Conservation (phyloP, 2,329 filamentous ascomycete genomes). For the Phoma herbarum region DNA sequence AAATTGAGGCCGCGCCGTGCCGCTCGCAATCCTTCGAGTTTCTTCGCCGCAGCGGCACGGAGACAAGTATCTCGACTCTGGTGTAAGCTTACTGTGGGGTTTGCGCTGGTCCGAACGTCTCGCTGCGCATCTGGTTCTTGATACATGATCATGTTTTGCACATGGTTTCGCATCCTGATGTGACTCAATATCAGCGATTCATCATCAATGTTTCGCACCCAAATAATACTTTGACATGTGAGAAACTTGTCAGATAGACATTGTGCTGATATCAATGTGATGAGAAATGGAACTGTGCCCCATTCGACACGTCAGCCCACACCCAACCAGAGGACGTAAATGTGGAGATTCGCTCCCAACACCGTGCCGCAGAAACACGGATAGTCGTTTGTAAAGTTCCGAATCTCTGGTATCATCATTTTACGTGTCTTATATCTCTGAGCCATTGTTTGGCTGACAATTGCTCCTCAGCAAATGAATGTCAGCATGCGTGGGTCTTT, state of each 20-base stretch:
- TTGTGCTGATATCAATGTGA: not conserved
- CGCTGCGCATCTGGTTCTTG: not conserved
- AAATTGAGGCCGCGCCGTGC: slow-evolving; percentile 5
- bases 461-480: not conserved
- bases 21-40: slow-evolving; percentile 5
- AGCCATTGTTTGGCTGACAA: slow-evolving; percentile 1
- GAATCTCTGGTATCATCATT: not conserved
- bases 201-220: not conserved
- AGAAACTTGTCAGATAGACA: not conserved
- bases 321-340: not conserved
- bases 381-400: not conserved
- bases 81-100: slow-evolving; percentile 6
- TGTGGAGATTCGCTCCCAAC: slow-evolving; percentile 15
- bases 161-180: not conserved
- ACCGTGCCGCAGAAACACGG: slow-evolving; percentile 5
- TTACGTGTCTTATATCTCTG: not conserved
- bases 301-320: not conserved
- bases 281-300: not conserved
- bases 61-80: not conserved
- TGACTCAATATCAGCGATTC: slow-evolving; percentile 1
- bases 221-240: not conserved
- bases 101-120: not conserved
- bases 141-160: not conserved
- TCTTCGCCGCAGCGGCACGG: slow-evolving; percentile 13
- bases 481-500: slow-evolving; percentile 13